phyloP scores from a whole-genome alignment of 2,329 filamentous ascomycete genomes.

The Hortaea werneckii region DNA sequence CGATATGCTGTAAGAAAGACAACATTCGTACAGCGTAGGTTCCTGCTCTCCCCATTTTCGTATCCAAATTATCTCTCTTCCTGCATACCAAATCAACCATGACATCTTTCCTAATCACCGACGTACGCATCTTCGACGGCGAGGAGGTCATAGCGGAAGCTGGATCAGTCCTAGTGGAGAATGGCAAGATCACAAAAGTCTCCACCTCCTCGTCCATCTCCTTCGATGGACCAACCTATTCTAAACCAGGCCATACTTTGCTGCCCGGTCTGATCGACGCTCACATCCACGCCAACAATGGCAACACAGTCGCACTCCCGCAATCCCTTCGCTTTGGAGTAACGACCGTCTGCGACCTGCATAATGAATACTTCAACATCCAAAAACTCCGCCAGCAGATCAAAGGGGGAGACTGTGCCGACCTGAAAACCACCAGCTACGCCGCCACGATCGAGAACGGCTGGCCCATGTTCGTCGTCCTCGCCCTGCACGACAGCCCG shows the following conservation, averaged over 20 bases:
- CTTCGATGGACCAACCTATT: conserved; percentile 23
- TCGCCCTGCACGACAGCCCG: conserved; percentile 26
- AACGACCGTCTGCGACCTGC: conserved; percentile 44
- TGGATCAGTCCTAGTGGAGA: conserved; percentile 32
- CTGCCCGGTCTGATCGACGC: conserved; percentile 43
- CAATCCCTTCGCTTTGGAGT: conserved; percentile 41
- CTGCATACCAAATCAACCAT: conserved; percentile 3
- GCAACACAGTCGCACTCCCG: conserved; percentile 29
- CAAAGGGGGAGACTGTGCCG: conserved; percentile 30
- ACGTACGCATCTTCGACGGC: conserved; percentile 40
- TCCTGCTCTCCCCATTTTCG: no score
- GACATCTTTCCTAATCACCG: conserved; percentile 30
- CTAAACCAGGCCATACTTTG: conserved; percentile 37
- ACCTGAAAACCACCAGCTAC: conserved; percentile 40
- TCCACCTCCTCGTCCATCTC: conserved; percentile 6
- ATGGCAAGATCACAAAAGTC: conserved; percentile 31
- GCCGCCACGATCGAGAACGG: conserved; percentile 43
- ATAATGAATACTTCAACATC: conserved; percentile 29
- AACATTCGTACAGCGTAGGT: no score
- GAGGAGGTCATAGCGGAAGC: conserved; percentile 28
- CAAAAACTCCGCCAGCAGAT: conserved; percentile 21
- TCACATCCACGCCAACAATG: conserved; percentile 39
- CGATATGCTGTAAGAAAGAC: no score
- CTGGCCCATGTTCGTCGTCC: conserved; percentile 40
- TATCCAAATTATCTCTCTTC: no score